Percentiles rank a stretch among this genome's conserved stretches.
phyloP scores from a whole-genome alignment of 2,329 filamentous ascomycete species.

The Diatrype stigma region DNA sequence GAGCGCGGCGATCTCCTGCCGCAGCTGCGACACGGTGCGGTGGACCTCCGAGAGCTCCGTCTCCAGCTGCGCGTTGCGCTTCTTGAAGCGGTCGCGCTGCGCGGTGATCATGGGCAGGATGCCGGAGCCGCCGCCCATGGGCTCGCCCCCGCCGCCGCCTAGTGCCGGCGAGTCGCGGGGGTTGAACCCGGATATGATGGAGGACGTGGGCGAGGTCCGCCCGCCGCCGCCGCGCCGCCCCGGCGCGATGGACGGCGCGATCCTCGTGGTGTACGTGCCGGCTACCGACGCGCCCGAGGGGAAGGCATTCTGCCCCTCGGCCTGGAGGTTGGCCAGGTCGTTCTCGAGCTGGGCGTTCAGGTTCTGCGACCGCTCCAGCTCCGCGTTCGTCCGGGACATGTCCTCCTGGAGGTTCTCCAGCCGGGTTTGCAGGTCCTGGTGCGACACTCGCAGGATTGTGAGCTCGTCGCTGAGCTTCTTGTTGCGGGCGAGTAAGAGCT shows the following conservation, averaged over 20 bases:
- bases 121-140: constrained; percentile 71
- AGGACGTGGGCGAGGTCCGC: constrained; percentile 83
- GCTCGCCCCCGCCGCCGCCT: constrained; percentile 58
- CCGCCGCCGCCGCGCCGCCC: constrained; percentile 66
- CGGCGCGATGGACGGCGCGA: constrained; percentile 62
- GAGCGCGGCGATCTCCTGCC: constrained; percentile 84
- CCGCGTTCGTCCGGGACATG: constrained; percentile 74
- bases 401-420: constrained; percentile 80
- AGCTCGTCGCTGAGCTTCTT: constrained; percentile 95
- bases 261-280: constrained; percentile 73
- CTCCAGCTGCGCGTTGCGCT: constrained; percentile 87
- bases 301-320: constrained; percentile 77
- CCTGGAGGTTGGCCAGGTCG: constrained; percentile 82
- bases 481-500: constrained; percentile 85
- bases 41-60: constrained; percentile 83
- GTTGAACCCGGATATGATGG: constrained; percentile 96
- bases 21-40: constrained; percentile 74
- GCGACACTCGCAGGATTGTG: constrained; percentile 86
- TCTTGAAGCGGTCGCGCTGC: constrained; percentile 96
- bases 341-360: constrained; percentile 88
- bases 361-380: constrained; percentile 78
- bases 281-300: constrained; percentile 89
- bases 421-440: constrained; percentile 81
- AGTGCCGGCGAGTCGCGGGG: constrained; percentile 55
- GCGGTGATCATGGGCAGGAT: constrained; percentile 98